These are phyloP conservation scores for Kentomonas sorsogonicus DNA, from an alignment of 208 protist genomes.

Conservation along the genomic window DNA sequence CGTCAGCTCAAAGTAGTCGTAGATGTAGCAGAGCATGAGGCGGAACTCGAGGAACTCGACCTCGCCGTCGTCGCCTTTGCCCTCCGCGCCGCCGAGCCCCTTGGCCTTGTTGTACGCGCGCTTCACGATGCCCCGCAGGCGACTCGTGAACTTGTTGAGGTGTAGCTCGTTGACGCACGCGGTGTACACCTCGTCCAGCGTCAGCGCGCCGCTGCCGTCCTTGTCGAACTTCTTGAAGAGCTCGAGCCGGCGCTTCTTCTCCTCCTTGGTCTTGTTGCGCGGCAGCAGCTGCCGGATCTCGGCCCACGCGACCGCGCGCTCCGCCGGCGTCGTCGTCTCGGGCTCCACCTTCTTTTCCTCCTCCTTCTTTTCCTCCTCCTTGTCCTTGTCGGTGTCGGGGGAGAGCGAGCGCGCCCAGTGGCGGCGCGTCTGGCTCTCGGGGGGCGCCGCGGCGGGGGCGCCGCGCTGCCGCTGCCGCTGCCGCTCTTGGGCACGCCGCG, in stretches of 20 bases:
- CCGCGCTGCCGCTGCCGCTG: too few relatives aligned
- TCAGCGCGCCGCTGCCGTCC: conserved; percentile 45
- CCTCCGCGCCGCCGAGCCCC: conserved; percentile 29
- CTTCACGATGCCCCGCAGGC: conserved; percentile 62
- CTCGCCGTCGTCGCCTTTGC: conserved; percentile 28
- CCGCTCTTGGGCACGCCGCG: not conserved
- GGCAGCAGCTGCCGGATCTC: conserved; percentile 25
- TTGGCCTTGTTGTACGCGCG: conserved; percentile 78
- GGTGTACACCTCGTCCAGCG: conserved; percentile 50
- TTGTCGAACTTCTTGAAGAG: conserved; percentile 76
- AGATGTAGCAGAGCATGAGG: conserved; percentile 70
- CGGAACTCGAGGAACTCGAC: conserved; percentile 76
- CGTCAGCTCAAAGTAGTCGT: conserved; percentile 61
- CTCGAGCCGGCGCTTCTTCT: conserved; percentile 39
- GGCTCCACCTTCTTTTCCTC: too few relatives aligned
- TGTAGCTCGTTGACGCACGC: conserved; percentile 43
- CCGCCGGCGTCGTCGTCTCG: conserved; percentile 28
- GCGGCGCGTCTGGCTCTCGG: too few relatives aligned
- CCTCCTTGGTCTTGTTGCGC: conserved; percentile 24
- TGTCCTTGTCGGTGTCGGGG: conserved; percentile 9
- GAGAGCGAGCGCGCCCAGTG: not conserved
- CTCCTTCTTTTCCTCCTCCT: conserved; percentile 17
- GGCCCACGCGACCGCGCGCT: conserved; percentile 44
- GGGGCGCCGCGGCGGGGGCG: too few relatives aligned
- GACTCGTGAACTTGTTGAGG: conserved; percentile 58